Evolutionary conservation across 2,329 filamentous ascomycete species (phyloP), one percentile per base, ranked within the genome.

Genomic region (Furcasterigmium furcatum): DNA sequence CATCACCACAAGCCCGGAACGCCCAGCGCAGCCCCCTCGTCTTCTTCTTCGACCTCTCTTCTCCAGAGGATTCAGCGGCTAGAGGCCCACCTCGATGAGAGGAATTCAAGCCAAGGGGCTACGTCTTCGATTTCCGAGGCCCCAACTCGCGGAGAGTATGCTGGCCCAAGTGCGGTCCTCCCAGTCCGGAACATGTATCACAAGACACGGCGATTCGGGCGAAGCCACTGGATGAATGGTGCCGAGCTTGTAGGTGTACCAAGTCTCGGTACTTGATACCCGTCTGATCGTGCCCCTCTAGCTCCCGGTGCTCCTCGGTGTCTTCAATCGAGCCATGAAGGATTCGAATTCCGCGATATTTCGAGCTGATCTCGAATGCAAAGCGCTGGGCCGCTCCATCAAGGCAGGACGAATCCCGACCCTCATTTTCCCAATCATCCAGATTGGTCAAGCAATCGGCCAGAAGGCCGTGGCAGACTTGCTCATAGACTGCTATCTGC

Each of bases 401-500:
- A 75, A 75, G 51, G 58, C 59, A 7, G 56, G 63, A 29, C 64
- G 71, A 2, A 46, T 56, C 9, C 21, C 14, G 6, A 24, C 22
- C 3, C 63, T 63, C 13, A 58, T 62, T 14, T 43, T 72, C n/a
- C 60, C 59, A 2, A 61, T 64, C 4, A 38, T 58, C 30, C 61
- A 67, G 8, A 53, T 72, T 3, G 70, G 73, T 9, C 56, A 60
- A 32, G 58, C 63, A 2, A 61, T 73, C 4, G 68, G 71, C 0
- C 34, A 57, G 2, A 59, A 61, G 10, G 58, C 58, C 1, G 49
- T 78, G 3, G 70, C 74, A 0, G 76, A 82, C 46, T 58, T 70
- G 45, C 66, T 82, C 3, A 63, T 82, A 13, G 65, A 73, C 6
- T 58, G 65, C 24, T 82, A 82, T 60, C 61, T 85, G 20, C 64